A percentile compares a stretch with the other conserved stretches of the same genome.
These are phyloP conservation scores for Aspergillus terreus DNA, from an alignment of 2,329 filamentous ascomycete genomes.

Conservation along the genomic window DNA sequence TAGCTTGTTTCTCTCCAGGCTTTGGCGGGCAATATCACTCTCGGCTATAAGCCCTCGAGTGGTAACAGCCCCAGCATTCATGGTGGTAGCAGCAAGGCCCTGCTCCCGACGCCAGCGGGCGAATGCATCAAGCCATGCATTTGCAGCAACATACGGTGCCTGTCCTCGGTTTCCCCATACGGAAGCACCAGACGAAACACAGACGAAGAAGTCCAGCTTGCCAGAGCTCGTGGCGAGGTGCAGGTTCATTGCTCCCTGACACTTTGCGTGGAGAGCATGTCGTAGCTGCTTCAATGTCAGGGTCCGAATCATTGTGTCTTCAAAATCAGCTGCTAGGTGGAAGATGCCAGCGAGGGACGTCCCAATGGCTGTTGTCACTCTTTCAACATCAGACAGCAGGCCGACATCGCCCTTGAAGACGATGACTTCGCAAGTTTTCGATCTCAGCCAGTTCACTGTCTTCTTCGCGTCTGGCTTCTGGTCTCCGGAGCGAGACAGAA, in stretches of 20 bases:
- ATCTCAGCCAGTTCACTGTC: not conserved
- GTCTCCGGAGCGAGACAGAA: not conserved
- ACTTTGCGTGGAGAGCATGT: not conserved
- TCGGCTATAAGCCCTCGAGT: not conserved
- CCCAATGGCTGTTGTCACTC: too few species aligned
- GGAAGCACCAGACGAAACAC: not conserved
- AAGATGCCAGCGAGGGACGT: not conserved
- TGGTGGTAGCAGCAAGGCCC: not conserved
- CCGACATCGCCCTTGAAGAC: not conserved
- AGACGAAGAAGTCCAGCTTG: conserved; percentile 1
- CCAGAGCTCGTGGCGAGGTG: not conserved
- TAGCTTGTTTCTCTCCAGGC: conserved; percentile 1
- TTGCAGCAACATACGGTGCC: not conserved
- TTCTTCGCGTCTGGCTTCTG: not conserved
- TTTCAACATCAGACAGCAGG: not conserved
- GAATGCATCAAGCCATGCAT: not conserved
- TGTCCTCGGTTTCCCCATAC: not conserved
- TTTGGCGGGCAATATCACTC: not conserved
- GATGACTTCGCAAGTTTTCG: too few species aligned
- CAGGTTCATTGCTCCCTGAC: not conserved
- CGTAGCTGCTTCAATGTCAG: not conserved
- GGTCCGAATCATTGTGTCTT: not conserved
- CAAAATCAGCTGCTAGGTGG: not conserved
- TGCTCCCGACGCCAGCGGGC: conserved; percentile 2
- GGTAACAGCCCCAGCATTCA: not conserved